Conservation (phyloP, 352 stramenopile species). For the Thraustotheca clavata region DNA sequence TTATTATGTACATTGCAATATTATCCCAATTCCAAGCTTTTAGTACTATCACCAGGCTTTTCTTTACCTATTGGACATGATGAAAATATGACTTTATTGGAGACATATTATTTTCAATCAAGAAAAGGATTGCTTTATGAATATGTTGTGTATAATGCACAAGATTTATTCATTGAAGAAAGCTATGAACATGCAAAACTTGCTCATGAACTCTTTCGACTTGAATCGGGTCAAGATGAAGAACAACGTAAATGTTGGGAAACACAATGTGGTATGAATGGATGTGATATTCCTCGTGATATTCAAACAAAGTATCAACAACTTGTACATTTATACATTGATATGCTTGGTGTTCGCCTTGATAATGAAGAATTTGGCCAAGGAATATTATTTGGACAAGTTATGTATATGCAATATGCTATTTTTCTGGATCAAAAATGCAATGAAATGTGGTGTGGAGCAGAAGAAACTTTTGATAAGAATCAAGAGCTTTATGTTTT, state of each 20-base stretch:
- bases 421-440: not conserved
- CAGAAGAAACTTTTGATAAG: not conserved
- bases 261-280: not conserved
- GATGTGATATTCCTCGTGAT: not conserved
- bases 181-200: conserved; percentile 36
- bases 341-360: conserved; percentile 9
- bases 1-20: conserved; percentile 43
- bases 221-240: conserved; percentile 25
- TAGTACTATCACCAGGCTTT: conserved; percentile 50
- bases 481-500: not conserved
- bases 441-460: not conserved
- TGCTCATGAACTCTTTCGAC: conserved; percentile 34
- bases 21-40: conserved; percentile 38
- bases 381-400: not conserved
- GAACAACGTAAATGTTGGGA: conserved; percentile 28
- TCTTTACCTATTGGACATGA: conserved; percentile 32
- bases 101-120: conserved; percentile 34
- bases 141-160: conserved; percentile 50
- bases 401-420: not conserved
- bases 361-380: not conserved
- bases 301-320: no score
- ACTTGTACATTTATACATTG: no score
- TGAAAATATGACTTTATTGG: conserved; percentile 22
- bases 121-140: conserved; percentile 38
- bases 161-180: conserved; percentile 37